Evolutionary conservation across 768 basidiomycete genomes (phyloP).

Genomic region (Leccinum ochraceum): DNA sequence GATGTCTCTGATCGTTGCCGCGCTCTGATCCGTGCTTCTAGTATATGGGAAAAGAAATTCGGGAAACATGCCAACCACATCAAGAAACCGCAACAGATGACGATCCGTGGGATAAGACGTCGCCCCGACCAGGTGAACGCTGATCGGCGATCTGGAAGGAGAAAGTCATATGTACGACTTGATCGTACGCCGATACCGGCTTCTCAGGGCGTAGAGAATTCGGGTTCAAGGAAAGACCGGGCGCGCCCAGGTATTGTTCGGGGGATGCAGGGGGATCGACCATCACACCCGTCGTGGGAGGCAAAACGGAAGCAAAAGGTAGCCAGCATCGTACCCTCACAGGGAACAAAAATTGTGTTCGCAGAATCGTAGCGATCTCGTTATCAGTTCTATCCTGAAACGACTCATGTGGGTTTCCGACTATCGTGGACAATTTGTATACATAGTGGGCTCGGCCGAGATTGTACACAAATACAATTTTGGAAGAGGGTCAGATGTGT

Average conservation of each 20-base stretch:
- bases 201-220: background rate
- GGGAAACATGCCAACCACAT: constrained; percentile 91
- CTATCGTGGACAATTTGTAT: constrained; percentile 1
- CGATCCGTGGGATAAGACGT: constrained; percentile 15
- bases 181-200: background rate
- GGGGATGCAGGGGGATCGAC: constrained; percentile 24
- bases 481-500: background rate
- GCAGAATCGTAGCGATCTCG: constrained; percentile 13
- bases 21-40: constrained; percentile 32
- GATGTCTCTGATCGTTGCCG: background rate
- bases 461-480: constrained; percentile 4
- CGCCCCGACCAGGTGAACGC: constrained; percentile 6
- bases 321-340: constrained; percentile 59
- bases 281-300: constrained; percentile 95
- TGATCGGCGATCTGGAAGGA: constrained; percentile 23
- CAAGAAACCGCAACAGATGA: constrained; percentile 51
- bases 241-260: background rate
- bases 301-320: constrained; percentile 82
- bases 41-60: constrained; percentile 98
- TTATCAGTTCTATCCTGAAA: background rate
- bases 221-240: background rate
- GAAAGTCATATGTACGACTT: constrained; percentile 4
- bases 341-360: constrained; percentile 86
- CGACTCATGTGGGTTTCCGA: background rate
- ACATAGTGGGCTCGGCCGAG: background rate